phyloP scores from a whole-genome alignment of 108 stramenopile genomes.

The Pelagomonas calceolata region DNA sequence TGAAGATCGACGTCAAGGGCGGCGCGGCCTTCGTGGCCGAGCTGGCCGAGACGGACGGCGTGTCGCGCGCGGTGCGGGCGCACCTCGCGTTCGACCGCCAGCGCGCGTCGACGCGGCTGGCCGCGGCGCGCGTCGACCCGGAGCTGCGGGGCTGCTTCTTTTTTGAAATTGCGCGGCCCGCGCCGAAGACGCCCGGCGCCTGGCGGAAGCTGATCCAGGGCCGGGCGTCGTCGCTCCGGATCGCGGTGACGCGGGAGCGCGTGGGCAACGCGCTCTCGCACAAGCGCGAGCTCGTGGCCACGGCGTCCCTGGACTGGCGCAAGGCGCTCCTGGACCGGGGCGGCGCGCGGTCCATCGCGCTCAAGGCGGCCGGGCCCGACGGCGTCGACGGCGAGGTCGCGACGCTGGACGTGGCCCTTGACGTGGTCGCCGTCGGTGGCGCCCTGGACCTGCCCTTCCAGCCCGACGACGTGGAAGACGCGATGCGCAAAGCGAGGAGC shows the following conservation, averaged over 20 bases:
- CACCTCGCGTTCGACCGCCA: background rate
- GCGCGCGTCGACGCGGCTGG: background rate
- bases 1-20: background rate
- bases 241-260: background rate
- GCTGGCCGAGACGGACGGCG: background rate
- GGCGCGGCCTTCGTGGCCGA: slow-evolving; percentile 7
- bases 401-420: slow-evolving; percentile 14
- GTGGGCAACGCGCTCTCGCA: background rate
- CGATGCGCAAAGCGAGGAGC: background rate
- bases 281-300: slow-evolving; percentile 22
- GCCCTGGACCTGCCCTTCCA: background rate
- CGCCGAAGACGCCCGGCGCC: background rate
- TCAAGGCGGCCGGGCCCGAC: slow-evolving; percentile 22
- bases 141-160: background rate
- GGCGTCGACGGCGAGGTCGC: slow-evolving; percentile 4
- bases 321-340: slow-evolving; percentile 1
- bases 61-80: background rate
- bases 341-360: background rate
- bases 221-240: background rate
- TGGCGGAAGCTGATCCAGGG: background rate
- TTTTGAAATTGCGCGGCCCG: background rate
- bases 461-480: background rate
- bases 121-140: slow-evolving; percentile 5
- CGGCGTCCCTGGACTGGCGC: slow-evolving; percentile 17
- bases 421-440: slow-evolving; percentile 13